phyloP scores from a whole-genome alignment of 1,284 basidiomycete genomes.

The Pterulicium gracile region DNA sequence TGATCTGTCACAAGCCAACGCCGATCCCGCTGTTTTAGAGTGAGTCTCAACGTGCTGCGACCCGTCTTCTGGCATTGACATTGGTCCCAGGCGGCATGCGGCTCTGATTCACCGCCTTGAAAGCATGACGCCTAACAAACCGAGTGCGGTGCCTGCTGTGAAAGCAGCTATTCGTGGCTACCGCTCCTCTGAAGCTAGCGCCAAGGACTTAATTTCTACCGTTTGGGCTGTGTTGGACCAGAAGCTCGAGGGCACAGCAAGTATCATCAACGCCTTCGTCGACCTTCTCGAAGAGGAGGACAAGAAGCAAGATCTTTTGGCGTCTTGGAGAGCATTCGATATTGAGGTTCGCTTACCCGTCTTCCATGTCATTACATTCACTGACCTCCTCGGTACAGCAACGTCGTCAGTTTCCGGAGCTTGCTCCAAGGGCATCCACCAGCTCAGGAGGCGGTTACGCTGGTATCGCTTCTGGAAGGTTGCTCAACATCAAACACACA shows the following conservation, averaged over 20 bases:
- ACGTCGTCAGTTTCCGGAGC: conserved; percentile 75
- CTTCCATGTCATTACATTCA: not conserved
- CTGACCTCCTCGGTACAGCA: conserved; percentile 35
- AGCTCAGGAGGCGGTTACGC: conserved; percentile 54
- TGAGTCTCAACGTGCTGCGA: conserved; percentile 21
- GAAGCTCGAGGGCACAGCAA: conserved; percentile 66
- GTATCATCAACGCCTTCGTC: conserved; percentile 70
- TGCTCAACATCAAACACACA: conserved; percentile 75
- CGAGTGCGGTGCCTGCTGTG: conserved; percentile 66
- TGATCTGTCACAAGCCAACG: conserved; percentile 30
- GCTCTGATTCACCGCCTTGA: conserved; percentile 62
- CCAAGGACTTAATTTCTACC: conserved; percentile 80
- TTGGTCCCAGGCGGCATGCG: conserved; percentile 47
- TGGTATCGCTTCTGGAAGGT: conserved; percentile 68
- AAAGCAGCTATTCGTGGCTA: conserved; percentile 77
- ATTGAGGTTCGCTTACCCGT: conserved; percentile 50
- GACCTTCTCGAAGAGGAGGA: conserved; percentile 80
- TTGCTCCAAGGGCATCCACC: conserved; percentile 39
- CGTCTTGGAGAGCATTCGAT: conserved; percentile 78
- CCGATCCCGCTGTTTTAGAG: conserved; percentile 46
- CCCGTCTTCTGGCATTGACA: conserved; percentile 1
- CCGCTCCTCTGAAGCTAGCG: conserved; percentile 67
- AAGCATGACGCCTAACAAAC: conserved; percentile 58
- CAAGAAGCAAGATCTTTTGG: conserved; percentile 66
- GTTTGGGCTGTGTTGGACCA: conserved; percentile 79